Percentiles rank a stretch among this genome's conserved stretches.
These are phyloP conservation scores for Hamigera avellanea DNA, from an alignment of 495 filamentous ascomycete genomes.

Conservation along the genomic window DNA sequence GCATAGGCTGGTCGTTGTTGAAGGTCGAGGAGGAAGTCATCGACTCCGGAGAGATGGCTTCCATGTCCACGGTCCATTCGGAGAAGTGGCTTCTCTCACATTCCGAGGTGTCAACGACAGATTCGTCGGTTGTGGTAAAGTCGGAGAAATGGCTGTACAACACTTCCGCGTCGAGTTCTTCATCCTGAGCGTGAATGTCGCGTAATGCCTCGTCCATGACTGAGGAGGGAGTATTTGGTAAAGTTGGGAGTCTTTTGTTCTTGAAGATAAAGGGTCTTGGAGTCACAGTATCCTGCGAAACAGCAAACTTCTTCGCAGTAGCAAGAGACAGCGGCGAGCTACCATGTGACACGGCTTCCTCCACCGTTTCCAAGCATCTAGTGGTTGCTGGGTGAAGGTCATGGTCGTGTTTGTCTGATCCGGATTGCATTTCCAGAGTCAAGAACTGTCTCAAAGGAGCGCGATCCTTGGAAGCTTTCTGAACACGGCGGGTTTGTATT, in stretches of 20 bases:
- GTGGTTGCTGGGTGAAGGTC: neutral
- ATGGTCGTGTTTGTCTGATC: constrained; percentile 3
- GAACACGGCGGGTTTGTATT: constrained; percentile 25
- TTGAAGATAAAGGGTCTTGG: constrained; percentile 18
- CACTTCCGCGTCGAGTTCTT: constrained; percentile 20
- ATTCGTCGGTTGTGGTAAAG: constrained; percentile 27
- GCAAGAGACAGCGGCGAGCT: constrained; percentile 8
- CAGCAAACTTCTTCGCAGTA: constrained; percentile 3
- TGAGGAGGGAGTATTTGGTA: constrained; percentile 36
- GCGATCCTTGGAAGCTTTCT: constrained; percentile 12
- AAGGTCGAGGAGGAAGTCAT: constrained; percentile 25
- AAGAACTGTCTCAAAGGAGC: constrained; percentile 12
- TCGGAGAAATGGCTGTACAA: constrained; percentile 32
- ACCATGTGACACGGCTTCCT: constrained; percentile 11
- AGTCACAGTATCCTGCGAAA: constrained; percentile 14
- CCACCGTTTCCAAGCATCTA: constrained; percentile 1
- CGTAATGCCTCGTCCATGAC: constrained; percentile 37
- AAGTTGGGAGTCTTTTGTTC: constrained; percentile 33
- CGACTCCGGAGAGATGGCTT: constrained; percentile 26
- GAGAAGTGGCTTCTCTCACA: constrained; percentile 34
- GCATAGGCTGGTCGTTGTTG: constrained; percentile 11
- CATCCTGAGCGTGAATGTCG: constrained; percentile 27
- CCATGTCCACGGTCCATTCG: constrained; percentile 35
- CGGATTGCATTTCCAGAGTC: constrained; percentile 16
- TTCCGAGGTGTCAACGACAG: constrained; percentile 11